Evolutionary conservation across 495 filamentous ascomycete species (phyloP).

Genomic region (Trichocladium uniseriatum): DNA sequence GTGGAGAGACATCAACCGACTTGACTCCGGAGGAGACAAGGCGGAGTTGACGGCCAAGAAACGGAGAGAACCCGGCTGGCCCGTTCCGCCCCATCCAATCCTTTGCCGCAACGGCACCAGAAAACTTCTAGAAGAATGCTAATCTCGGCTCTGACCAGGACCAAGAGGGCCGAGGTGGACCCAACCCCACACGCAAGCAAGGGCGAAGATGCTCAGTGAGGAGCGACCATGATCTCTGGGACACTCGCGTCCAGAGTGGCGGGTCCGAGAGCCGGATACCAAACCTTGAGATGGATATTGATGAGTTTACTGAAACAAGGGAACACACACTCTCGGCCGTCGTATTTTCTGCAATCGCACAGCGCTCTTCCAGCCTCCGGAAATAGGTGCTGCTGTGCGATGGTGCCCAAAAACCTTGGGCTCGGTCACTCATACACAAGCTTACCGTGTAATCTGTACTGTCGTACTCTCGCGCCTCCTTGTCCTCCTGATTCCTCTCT

Average conservation of each 20-base stretch:
- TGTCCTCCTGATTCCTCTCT: neutral
- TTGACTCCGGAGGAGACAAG: neutral
- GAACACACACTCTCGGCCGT: constrained; percentile 2
- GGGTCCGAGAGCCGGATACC: neutral
- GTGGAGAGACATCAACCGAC: neutral
- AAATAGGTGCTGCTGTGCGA: constrained; percentile 25
- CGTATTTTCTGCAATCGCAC: constrained; percentile 17
- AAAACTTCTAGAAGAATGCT: constrained; percentile 19
- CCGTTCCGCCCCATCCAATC: neutral
- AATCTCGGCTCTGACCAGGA: constrained; percentile 1
- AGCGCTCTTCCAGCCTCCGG: constrained; percentile 1
- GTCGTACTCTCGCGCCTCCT: neutral
- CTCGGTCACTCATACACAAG: neutral
- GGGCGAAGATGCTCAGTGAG: neutral
- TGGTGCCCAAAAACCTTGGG: constrained; percentile 1
- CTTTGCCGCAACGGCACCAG: constrained; percentile 2
- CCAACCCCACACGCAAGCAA: constrained; percentile 4
- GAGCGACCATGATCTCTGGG: neutral
- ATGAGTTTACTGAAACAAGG: neutral
- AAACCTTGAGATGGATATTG: constrained; percentile 2
- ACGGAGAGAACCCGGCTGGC: neutral
- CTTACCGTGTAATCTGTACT: neutral
- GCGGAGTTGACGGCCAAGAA: neutral
- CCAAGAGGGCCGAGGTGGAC: constrained; percentile 3
- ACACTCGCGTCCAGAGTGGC: neutral